These are phyloP conservation scores for Fomitiporia mediterranea DNA, from an alignment of 1,284 basidiomycete genomes.

Conservation along the genomic window DNA sequence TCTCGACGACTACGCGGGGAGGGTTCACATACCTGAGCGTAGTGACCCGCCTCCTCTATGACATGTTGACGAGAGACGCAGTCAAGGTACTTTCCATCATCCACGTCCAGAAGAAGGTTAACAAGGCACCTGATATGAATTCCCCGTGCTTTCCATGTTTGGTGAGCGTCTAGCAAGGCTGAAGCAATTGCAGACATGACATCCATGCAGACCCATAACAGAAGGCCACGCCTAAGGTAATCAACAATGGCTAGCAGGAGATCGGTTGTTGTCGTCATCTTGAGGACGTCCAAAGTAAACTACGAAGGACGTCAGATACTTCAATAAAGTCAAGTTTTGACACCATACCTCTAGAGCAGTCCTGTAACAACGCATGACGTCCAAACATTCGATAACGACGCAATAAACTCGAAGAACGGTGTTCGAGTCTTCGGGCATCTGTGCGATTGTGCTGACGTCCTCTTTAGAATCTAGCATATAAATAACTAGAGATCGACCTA, in stretches of 20 bases:
- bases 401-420: slow-evolving; percentile 49
- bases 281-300: slow-evolving; percentile 56
- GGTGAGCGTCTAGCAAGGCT: slow-evolving; percentile 58
- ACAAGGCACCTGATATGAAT: slow-evolving; percentile 59
- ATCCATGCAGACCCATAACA: slow-evolving; percentile 75
- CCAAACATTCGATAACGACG: slow-evolving; percentile 54
- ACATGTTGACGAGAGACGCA: slow-evolving; percentile 52
- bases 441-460: neutral
- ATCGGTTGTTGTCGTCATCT: slow-evolving; percentile 45
- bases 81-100: slow-evolving; percentile 52
- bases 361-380: slow-evolving; percentile 56
- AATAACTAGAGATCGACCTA: slow-evolving; percentile 25
- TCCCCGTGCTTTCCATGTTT: slow-evolving; percentile 56
- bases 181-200: slow-evolving; percentile 48
- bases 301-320: slow-evolving; percentile 28
- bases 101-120: slow-evolving; percentile 57
- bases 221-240: slow-evolving; percentile 58
- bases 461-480: neutral
- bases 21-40: slow-evolving; percentile 45
- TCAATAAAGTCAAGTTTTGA: neutral
- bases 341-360: slow-evolving; percentile 59
- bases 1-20: neutral
- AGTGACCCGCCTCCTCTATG: slow-evolving; percentile 50
- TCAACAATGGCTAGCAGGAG: slow-evolving; percentile 58
- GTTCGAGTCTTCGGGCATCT: slow-evolving; percentile 1